Base-by-base conservation (phyloP, 306 rosid species). In the Fagus crenata region DNA sequence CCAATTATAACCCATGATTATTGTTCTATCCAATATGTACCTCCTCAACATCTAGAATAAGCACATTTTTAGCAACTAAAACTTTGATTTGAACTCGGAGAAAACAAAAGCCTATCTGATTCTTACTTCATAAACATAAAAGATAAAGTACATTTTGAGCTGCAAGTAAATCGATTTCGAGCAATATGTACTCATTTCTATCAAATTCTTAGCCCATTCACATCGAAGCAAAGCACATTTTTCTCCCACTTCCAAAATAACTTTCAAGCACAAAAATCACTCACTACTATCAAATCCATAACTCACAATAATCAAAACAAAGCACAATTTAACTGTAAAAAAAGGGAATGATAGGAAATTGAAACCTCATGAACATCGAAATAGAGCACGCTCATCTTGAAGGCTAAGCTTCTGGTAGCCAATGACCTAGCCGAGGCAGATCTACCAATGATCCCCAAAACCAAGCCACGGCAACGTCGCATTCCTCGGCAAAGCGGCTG, bases 401-500 rank as follows among this genome's bases (percentile, higher is more conserved):
- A 96, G 7, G 99, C 99, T 86, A 96, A 84, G 90, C 99, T 96
- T 68, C 99, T 81, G 18, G 93, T 86, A 31, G 98, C 99, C 85
- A 96, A 81, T 74, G 95, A 89, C 87, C 93, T 82, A 49, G 98
- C 97, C 31, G 99, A 91, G 13, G 97, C 95, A 85, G 98, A 96
- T 83, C 97, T 90, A 40, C 99, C 99, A 2, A 96, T 82, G 56
- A 96, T 96, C 70, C 99, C 98, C 74, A 96, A 80, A 28, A 90
- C 99, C 82, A 96, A 79, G 3, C 99, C 99, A 7, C 99, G 95
- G 73, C 99, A 96, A 36, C 99, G 89, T 61, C 99, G 84, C 99
- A 96, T 96, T 58, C 99, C 99, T 0, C 98, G 93, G 81, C 97
- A 96, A 70, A 96, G 91, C 5, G 98, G 99, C 88, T 92, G 99